phyloP scores from a whole-genome alignment of 345 rosid genomes.

The Lagerstroemia speciosa region DNA sequence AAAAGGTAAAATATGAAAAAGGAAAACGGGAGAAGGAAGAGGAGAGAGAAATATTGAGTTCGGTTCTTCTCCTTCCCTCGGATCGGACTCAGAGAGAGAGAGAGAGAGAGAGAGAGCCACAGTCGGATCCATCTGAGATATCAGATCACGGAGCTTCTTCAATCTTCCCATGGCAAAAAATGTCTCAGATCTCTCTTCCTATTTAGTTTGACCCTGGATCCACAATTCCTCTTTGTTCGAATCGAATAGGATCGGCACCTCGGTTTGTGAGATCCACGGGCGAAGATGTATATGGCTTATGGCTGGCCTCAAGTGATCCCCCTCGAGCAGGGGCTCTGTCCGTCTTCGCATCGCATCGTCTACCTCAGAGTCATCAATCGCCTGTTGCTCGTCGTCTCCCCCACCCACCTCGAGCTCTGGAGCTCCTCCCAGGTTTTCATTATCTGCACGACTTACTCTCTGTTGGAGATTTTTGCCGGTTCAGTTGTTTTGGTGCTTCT shows the following conservation, averaged over 20 bases:
- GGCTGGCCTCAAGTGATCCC: constrained; percentile 99
- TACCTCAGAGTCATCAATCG: constrained; percentile 61
- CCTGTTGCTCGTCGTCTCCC: constrained; percentile 64
- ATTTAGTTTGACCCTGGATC: not conserved
- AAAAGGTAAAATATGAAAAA: not conserved
- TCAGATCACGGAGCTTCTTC: constrained; percentile 2
- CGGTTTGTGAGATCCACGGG: constrained; percentile 2
- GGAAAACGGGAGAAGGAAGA: constrained; percentile 9
- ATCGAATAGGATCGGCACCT: not conserved
- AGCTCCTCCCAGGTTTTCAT: constrained; percentile 18
- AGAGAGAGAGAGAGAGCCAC: not conserved
- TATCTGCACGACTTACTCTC: constrained; percentile 49
- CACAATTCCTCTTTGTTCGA: not conserved
- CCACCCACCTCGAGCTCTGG: constrained; percentile 90
- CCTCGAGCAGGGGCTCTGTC: constrained; percentile 49
- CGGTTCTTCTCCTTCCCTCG: not conserved
- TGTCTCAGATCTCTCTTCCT: constrained; percentile 13
- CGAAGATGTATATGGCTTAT: constrained; percentile 86
- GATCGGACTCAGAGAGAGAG: not conserved
- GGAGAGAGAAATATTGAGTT: constrained; percentile 2
- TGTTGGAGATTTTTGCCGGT: not conserved
- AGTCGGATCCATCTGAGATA: constrained; percentile 3
- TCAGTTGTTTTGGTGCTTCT: constrained; percentile 2
- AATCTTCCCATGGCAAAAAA: not conserved
- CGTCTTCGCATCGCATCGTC: constrained; percentile 63